Evolutionary conservation across 2,329 filamentous ascomycete species (phyloP), one percentile per base, ranked within the genome.

Genomic region (Clonostachys chloroleuca): DNA sequence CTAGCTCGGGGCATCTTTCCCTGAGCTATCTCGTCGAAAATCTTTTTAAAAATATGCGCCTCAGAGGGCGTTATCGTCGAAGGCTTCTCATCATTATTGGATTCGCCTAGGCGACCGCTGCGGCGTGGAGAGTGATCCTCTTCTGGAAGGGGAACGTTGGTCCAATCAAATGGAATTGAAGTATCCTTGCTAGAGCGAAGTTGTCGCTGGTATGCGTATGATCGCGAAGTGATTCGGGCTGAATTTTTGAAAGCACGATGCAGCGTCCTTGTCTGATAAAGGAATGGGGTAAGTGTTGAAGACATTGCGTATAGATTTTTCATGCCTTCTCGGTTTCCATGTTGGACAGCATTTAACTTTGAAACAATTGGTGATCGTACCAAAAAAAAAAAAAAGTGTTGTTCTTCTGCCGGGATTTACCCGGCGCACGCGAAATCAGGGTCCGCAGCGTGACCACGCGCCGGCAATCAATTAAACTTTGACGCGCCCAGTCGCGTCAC

Each of bases 181-280:
- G 33, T 47, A 35, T 45, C 44, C 43, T 41, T 39, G 33, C 42
- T 52, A 12, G 33, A 30, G 24, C 24, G 24, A 30, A 10, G 24
- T 30, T 30, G 24, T 30, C 24, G 24, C 8, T 30, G 24, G 5
- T 10, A 30, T 30, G 24, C 24, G 24, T 30, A 30, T 30, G 24
- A 30, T 30, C 24, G 8, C 3, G 24, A 30, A 30, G 24, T 9
- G 24, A 30, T 30, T 30, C 40, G n/a, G 44, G 49, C 37, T 24
- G 24, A 17, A 17, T 18, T 20, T 37, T 59, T 59, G 12, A 61
- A 52, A 34, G 56, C 56, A 5, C 59, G 59, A 18, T 62, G 58
- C 12, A 69, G 74, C 0, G 86, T 89, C 49, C 77, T 71, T 6
- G 87, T 90, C 53, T 87, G 84, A 59, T 89, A 90, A 7, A 91